phyloP scores from a whole-genome alignment of 139 green algal species.

The Chlorella ohadii region DNA sequence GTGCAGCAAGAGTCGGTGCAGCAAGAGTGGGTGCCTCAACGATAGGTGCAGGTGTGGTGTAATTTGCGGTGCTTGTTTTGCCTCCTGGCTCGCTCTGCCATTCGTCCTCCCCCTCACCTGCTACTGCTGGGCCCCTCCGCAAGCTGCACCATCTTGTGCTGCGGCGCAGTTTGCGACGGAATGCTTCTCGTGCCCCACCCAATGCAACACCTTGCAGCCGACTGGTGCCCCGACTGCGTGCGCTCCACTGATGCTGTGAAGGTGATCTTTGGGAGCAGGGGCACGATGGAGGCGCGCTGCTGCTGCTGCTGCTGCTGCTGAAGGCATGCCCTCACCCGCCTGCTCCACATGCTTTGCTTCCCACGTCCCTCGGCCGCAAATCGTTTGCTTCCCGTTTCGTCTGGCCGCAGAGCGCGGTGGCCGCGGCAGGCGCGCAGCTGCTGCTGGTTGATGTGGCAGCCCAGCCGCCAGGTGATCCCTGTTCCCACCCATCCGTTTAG shows the following conservation, averaged over 20 bases:
- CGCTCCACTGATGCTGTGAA: not conserved
- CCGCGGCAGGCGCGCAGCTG: not conserved
- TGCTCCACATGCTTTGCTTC: no score
- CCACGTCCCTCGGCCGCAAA: no score
- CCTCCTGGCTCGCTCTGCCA: not conserved
- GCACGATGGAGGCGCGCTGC: no score
- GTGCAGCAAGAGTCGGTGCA: not conserved
- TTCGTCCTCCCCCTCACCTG: not conserved
- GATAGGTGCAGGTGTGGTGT: no score
- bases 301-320: no score
- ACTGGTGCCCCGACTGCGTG: constrained; percentile 24
- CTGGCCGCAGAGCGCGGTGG: not conserved
- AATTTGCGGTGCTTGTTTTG: not conserved
- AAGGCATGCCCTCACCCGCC: no score
- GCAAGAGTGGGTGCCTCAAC: not conserved
- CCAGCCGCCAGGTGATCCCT: not conserved
- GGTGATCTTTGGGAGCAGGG: no score
- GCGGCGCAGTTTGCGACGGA: no score
- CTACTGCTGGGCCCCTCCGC: not conserved
- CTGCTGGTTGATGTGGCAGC: constrained; percentile 6
- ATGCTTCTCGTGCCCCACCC: not conserved
- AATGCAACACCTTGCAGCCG: not conserved
- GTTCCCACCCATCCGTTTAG: not conserved
- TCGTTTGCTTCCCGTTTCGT: no score
- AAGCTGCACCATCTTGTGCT: no score